Base-by-base conservation (phyloP, 371 early-diverging fungal genomes). In the Coelomomyces lativittatus region DNA sequence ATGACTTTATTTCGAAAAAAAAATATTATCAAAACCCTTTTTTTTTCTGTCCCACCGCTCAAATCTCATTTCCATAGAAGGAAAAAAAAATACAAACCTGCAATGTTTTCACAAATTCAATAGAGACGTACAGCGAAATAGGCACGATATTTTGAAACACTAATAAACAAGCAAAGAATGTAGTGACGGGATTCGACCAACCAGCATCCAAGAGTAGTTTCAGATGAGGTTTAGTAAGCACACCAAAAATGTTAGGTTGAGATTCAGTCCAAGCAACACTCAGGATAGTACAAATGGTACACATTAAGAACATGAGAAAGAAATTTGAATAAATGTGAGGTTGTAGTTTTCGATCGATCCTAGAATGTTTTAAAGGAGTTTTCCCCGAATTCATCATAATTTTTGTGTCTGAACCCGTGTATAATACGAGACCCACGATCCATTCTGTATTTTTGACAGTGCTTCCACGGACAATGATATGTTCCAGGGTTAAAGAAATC, bases 71-170 rank as follows among this genome's bases (percentile, higher is more conserved):
- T n/a, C n/a, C n/a, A n/a, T n/a, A 82, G 28, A 86, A 85, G 10
- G 84, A 84, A 61, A 84, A 82, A 60, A 85, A 74, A 68, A 81
- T 6, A 23, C 49, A 28, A 52, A 66, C 74, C 59, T 73, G 72
- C 31, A 74, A 57, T 2, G 83, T 78, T 59, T 86, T 87, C 31
- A 86, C 88, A 19, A 86, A 67, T 59, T 98, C 97, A 9, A 96
- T 75, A 19, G 86, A 91, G 39, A 97, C 82, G 56, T 92, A 97
- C 28, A 98, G 71, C 23, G 95, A 90, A 47, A 98, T 85, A 0
- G 97, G 98, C 6, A 98, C 80, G 27, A 86, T 68, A 45, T 78
- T 79, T 56, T 82, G 83, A 56, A 76, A 82, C 38, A 79, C 53
- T 48, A 85, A 79, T 43, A 85, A 55, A 39, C 70, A 24, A 6